A percentile compares a stretch with the other conserved stretches of the same genome.
Conservation (phyloP, 208 protist species). For the Acanthamoeba royreba region DNA sequence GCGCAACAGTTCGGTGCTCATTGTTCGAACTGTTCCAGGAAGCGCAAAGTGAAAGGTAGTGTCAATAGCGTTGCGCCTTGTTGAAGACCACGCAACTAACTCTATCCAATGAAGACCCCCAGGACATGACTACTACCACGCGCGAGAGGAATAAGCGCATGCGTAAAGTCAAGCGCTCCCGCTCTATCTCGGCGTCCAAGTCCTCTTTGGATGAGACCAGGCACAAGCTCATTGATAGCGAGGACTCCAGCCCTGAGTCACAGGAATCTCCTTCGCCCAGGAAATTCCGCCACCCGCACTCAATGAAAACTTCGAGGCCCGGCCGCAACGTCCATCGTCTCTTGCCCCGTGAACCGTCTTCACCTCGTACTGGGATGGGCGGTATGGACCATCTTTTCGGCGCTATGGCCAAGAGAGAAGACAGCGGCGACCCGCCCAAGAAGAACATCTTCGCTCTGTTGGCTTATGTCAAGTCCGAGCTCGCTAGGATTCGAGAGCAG, state of each 20-base stretch:
- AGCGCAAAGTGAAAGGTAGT: conserved; percentile 60
- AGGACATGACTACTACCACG: conserved; percentile 8
- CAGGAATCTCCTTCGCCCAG: neutral
- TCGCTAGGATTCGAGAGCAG: neutral
- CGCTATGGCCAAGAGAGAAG: neutral
- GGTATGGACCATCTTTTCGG: neutral
- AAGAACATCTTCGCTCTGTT: neutral
- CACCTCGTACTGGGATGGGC: neutral
- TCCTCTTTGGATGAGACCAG: neutral
- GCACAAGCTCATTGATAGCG: neutral
- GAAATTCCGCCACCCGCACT: too few relatives aligned
- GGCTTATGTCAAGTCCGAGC: neutral
- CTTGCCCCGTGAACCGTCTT: neutral
- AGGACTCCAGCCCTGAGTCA: neutral
- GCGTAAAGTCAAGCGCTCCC: neutral
- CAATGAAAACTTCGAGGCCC: too few relatives aligned
- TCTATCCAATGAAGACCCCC: neutral
- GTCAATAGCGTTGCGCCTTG: neutral
- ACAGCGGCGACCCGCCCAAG: neutral
- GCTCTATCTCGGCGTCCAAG: neutral
- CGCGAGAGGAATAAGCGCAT: neutral
- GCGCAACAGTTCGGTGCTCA: conserved; percentile 72
- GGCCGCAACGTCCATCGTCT: too few relatives aligned
- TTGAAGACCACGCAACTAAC: neutral
- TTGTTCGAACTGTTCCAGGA: conserved; percentile 69